A percentile compares a stretch with the other conserved stretches of the same genome.
phyloP scores from a whole-genome alignment of 805 yeast genomes.

The Torulaspora franciscae region DNA sequence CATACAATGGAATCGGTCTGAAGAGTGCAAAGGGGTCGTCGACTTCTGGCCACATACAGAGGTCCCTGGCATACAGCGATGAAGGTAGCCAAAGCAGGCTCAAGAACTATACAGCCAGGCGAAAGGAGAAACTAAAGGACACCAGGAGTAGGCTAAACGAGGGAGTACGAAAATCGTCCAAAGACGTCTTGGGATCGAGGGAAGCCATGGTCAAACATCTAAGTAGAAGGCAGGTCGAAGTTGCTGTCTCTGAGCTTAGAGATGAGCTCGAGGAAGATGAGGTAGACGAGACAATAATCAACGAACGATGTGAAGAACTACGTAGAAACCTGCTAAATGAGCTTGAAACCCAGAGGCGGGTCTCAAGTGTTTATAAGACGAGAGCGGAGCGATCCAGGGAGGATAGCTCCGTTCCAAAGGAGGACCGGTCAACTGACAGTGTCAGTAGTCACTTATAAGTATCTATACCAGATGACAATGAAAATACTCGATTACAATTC shows the following conservation, averaged over 20 bases:
- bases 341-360: conserved; percentile 9
- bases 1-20: conserved; percentile 33
- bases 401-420: not conserved
- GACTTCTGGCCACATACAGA: conserved; percentile 34
- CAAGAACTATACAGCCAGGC: conserved; percentile 12
- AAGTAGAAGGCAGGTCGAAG: conserved; percentile 26
- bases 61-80: conserved; percentile 25
- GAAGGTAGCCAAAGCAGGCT: conserved; percentile 4
- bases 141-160: not conserved
- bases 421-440: not conserved
- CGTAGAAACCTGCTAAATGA: conserved; percentile 15
- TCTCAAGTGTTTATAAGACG: conserved; percentile 12
- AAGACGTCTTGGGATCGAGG: conserved; percentile 1
- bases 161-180: conserved; percentile 6
- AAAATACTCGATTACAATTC: no score
- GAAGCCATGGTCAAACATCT: conserved; percentile 19
- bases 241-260: conserved; percentile 28
- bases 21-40: conserved; percentile 34
- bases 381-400: conserved; percentile 9
- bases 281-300: conserved; percentile 20
- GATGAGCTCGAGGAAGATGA: conserved; percentile 29
- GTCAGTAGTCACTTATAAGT: no score
- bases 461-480: no score
- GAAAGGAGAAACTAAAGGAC: conserved; percentile 4
- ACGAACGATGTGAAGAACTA: conserved; percentile 19